Conservation (phyloP, 148 eudicot genomes). For the Chenopodium quinoa region DNA sequence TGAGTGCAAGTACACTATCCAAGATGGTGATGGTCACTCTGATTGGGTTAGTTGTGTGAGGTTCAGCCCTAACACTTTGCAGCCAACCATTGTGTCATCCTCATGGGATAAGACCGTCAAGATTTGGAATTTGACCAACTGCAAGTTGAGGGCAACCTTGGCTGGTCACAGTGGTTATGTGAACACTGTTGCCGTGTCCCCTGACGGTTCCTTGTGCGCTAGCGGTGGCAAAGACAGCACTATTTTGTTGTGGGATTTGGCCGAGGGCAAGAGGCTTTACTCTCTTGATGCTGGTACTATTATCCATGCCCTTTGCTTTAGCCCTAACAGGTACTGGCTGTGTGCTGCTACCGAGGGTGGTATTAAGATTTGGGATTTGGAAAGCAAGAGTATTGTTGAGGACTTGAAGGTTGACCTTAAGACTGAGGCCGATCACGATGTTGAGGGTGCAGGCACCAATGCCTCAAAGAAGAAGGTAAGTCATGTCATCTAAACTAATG, state of each 20-base stretch:
- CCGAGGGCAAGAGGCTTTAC: slow-evolving; percentile 81
- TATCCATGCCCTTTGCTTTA: slow-evolving; percentile 79
- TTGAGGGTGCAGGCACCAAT: slow-evolving; percentile 40
- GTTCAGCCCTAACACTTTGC: slow-evolving; percentile 64
- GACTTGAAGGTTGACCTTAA: slow-evolving; percentile 79
- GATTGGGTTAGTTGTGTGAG: slow-evolving; percentile 93
- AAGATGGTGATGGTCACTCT: slow-evolving; percentile 59
- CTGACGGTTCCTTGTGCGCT: slow-evolving; percentile 85
- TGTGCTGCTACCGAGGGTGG: slow-evolving; percentile 84
- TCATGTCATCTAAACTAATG: neutral
- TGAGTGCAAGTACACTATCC: slow-evolving; percentile 91
- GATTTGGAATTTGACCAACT: slow-evolving; percentile 83
- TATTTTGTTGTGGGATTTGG: slow-evolving; percentile 79
- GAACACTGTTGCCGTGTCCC: slow-evolving; percentile 85
- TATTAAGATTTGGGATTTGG: slow-evolving; percentile 89
- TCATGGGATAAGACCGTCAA: slow-evolving; percentile 90
- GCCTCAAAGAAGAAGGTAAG: slow-evolving; percentile 59
- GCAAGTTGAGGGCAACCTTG: slow-evolving; percentile 67
- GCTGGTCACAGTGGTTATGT: slow-evolving; percentile 75
- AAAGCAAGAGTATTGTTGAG: slow-evolving; percentile 71
- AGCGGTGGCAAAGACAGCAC: slow-evolving; percentile 88
- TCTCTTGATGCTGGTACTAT: slow-evolving; percentile 64
- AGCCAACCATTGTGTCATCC: slow-evolving; percentile 72
- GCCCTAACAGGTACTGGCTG: slow-evolving; percentile 94
- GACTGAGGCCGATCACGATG: slow-evolving; percentile 58